Percentiles rank a stretch among this genome's conserved stretches.
phyloP scores from a whole-genome alignment of 345 rosid species.

The Noccaea bulbosa region DNA sequence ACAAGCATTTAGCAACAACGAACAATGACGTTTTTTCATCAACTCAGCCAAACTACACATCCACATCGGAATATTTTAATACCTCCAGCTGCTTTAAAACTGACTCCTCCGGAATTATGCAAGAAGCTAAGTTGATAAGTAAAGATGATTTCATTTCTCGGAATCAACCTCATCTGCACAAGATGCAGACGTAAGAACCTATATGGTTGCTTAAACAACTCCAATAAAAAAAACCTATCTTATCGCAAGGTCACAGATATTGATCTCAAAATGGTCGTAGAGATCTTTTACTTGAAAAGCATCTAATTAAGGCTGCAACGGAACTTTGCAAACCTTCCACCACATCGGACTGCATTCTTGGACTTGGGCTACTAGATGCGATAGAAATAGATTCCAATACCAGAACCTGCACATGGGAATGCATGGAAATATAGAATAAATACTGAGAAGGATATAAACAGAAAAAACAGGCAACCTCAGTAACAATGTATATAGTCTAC shows the following conservation, averaged over 20 bases:
- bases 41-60: slow-evolving; percentile 31
- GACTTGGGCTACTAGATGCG: slow-evolving; percentile 49
- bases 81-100: slow-evolving; percentile 78
- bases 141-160: slow-evolving; percentile 57
- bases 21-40: slow-evolving; percentile 3
- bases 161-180: slow-evolving; percentile 62
- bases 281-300: slow-evolving; percentile 56
- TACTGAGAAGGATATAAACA: slow-evolving; percentile 14
- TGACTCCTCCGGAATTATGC: slow-evolving; percentile 70
- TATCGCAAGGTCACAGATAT: slow-evolving; percentile 65
- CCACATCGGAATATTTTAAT: slow-evolving; percentile 34
- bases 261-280: slow-evolving; percentile 62
- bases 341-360: slow-evolving; percentile 44
- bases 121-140: slow-evolving; percentile 51
- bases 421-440: slow-evolving; percentile 20
- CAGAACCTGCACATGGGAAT: slow-evolving; percentile 55
- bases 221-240: slow-evolving; percentile 28
- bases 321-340: slow-evolving; percentile 46
- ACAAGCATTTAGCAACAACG: slow-evolving; percentile 9
- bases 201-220: slow-evolving; percentile 24
- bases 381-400: slow-evolving; percentile 50
- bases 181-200: slow-evolving; percentile 34
- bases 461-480: neutral
- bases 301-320: slow-evolving; percentile 33
- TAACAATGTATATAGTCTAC: no score